Percentiles rank a stretch among this genome's conserved stretches.
phyloP scores from a whole-genome alignment of 768 basidiomycete species.

The Hemileccinum rubropunctum region DNA sequence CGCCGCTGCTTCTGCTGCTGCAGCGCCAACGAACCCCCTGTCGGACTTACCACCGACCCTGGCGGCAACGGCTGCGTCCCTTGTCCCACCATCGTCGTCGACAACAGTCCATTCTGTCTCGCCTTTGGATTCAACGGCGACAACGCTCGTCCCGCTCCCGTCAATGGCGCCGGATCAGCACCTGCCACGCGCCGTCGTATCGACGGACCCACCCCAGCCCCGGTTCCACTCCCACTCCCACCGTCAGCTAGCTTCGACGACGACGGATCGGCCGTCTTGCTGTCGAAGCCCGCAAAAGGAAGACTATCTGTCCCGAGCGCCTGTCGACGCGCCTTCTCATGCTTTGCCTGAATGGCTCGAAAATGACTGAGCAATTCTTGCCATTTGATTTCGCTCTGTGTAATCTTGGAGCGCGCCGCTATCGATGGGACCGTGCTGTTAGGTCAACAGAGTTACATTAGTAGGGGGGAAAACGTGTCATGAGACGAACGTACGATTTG shows the following conservation, averaged over 20 bases:
- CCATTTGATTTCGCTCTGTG: conserved; percentile 95
- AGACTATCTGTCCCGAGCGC: conserved; percentile 63
- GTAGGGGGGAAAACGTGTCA: no score
- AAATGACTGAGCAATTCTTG: conserved; percentile 92
- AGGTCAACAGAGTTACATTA: not conserved
- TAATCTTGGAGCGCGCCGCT: conserved; percentile 69
- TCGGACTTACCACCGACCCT: conserved; percentile 9
- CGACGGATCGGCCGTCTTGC: conserved; percentile 28
- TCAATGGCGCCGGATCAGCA: conserved; percentile 34
- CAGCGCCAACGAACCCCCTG: conserved; percentile 23
- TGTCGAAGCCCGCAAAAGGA: conserved; percentile 44
- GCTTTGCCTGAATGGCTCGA: conserved; percentile 81
- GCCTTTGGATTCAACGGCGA: conserved; percentile 77
- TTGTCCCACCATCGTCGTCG: conserved; percentile 37
- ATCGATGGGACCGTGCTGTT: conserved; percentile 32
- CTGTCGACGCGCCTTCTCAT: conserved; percentile 87
- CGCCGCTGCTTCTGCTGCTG: conserved; percentile 41
- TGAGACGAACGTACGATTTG: conserved; percentile 59
- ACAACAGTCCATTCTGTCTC: conserved; percentile 44
- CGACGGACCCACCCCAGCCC: conserved; percentile 36
- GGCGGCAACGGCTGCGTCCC: conserved; percentile 32
- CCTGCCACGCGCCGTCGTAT: conserved; percentile 66
- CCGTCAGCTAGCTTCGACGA: conserved; percentile 10
- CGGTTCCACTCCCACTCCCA: not conserved
- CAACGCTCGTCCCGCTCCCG: conserved; percentile 33